Percentiles rank a stretch among this genome's conserved stretches.
These are phyloP conservation scores for Irineochytrium annulatum DNA, from an alignment of 192 early-diverging fungal species.

Conservation along the genomic window DNA sequence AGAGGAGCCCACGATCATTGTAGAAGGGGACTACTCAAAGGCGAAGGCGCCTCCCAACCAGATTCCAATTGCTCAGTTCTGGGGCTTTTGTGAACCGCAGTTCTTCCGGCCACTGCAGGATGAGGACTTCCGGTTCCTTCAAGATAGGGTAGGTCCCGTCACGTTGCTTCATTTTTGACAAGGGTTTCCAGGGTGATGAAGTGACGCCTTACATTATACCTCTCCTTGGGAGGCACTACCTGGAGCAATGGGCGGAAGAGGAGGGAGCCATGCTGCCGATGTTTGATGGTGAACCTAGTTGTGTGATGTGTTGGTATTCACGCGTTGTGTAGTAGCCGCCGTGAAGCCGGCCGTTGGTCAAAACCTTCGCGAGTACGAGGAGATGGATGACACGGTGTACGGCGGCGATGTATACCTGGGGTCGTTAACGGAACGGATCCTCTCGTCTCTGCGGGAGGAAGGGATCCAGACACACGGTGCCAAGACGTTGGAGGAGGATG, in stretches of 20 bases:
- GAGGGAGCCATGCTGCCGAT: slow-evolving; percentile 27
- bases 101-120: slow-evolving; percentile 77
- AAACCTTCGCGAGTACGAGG: slow-evolving; percentile 27
- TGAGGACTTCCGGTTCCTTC: slow-evolving; percentile 71
- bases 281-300: too few relatives aligned
- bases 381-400: slow-evolving; percentile 32
- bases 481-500: background rate
- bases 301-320: too few relatives aligned
- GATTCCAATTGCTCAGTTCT: slow-evolving; percentile 81
- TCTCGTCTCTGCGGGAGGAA: slow-evolving; percentile 62
- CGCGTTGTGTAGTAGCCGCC: too few relatives aligned
- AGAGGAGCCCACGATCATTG: slow-evolving; percentile 4
- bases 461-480: slow-evolving; percentile 28
- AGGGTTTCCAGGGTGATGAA: slow-evolving; percentile 44
- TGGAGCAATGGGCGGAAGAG: slow-evolving; percentile 55
- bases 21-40: slow-evolving; percentile 45
- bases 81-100: slow-evolving; percentile 72
- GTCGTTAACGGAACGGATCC: slow-evolving; percentile 74
- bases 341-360: too few relatives aligned
- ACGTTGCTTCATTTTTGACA: background rate
- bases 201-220: slow-evolving; percentile 74
- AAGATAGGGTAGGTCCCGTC: slow-evolving; percentile 39
- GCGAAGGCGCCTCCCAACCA: slow-evolving; percentile 59
- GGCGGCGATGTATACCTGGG: slow-evolving; percentile 62
- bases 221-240: slow-evolving; percentile 73